phyloP scores from a whole-genome alignment of 192 early-diverging fungal genomes.

The Gamsiella multidivaricata region DNA sequence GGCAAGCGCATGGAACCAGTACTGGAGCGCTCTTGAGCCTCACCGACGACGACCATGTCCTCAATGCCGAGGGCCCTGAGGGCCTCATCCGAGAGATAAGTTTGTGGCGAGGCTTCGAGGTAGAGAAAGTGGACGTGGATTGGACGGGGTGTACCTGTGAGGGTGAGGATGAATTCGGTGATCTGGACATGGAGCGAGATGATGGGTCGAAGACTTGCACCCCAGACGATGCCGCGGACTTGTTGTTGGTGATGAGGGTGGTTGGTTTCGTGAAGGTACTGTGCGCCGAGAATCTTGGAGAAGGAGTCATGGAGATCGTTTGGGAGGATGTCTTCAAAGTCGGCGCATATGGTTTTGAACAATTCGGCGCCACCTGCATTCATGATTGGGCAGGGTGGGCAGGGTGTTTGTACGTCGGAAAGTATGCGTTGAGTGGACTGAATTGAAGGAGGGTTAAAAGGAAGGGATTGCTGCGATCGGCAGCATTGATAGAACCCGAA shows the following conservation, averaged over 20 bases:
- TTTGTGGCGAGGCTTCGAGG: conserved; percentile 22
- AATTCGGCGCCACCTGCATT: background rate
- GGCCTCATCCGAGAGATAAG: conserved; percentile 29
- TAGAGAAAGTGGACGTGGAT: conserved; percentile 39
- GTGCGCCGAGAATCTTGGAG: conserved; percentile 12
- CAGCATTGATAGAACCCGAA: too few relatives aligned
- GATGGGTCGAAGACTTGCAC: conserved; percentile 21
- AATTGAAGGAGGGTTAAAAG: background rate
- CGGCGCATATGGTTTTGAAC: conserved; percentile 33
- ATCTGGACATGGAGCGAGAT: conserved; percentile 35
- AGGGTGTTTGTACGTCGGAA: background rate
- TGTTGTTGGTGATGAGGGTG: background rate
- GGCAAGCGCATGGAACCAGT: conserved; percentile 11
- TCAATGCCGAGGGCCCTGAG: conserved; percentile 21
- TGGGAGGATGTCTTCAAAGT: conserved; percentile 42
- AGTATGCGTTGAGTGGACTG: background rate
- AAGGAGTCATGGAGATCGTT: conserved; percentile 24
- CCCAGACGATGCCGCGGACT: conserved; percentile 26
- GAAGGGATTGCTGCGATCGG: too few relatives aligned
- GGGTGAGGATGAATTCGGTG: conserved; percentile 29
- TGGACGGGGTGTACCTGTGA: conserved; percentile 20
- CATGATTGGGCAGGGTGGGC: too few relatives aligned
- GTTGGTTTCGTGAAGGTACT: conserved; percentile 21
- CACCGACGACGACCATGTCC: conserved; percentile 33
- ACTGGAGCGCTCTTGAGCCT: background rate